Percentiles rank a stretch among this genome's conserved stretches.
Conservation (phyloP, 345 rosid genomes). For the Geranium rotundifolium region DNA sequence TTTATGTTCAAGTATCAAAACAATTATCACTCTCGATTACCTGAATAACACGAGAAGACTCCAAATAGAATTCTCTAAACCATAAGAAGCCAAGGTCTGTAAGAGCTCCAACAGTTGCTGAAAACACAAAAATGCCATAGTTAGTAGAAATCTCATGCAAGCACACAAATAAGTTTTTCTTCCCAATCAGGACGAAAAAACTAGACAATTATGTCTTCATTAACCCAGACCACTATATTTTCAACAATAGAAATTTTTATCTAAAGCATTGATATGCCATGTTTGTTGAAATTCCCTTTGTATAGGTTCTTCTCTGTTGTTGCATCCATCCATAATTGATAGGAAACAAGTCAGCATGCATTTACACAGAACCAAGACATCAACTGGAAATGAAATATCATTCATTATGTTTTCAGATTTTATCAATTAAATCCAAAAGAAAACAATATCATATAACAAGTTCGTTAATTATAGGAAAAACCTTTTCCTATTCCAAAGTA, state of each 20-base stretch:
- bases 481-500: too few species aligned
- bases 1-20: not conserved
- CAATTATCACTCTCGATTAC: conserved; percentile 22
- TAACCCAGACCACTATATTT: too few species aligned
- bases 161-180: not conserved
- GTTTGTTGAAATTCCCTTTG: not conserved
- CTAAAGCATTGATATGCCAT: not conserved
- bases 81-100: conserved; percentile 96
- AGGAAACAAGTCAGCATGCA: too few species aligned
- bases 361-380: too few species aligned
- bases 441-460: too few species aligned
- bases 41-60: conserved; percentile 99
- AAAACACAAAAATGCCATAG: conserved; percentile 22
- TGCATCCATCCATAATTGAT: too few species aligned
- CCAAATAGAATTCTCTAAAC: conserved; percentile 98
- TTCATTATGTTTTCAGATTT: too few species aligned
- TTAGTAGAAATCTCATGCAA: conserved; percentile 1
- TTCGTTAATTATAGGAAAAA: too few species aligned
- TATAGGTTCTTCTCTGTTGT: too few species aligned
- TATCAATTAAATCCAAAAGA: too few species aligned
- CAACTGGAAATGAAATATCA: too few species aligned
- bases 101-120: conserved; percentile 71
- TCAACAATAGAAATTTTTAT: not conserved
- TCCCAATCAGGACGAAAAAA: not conserved
- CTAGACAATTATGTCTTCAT: too few species aligned